Evolutionary conservation across 176 grass and related monocot species (phyloP), one percentile per base, ranked within the genome.

Genomic region (Hyparrhenia diplandra): DNA sequence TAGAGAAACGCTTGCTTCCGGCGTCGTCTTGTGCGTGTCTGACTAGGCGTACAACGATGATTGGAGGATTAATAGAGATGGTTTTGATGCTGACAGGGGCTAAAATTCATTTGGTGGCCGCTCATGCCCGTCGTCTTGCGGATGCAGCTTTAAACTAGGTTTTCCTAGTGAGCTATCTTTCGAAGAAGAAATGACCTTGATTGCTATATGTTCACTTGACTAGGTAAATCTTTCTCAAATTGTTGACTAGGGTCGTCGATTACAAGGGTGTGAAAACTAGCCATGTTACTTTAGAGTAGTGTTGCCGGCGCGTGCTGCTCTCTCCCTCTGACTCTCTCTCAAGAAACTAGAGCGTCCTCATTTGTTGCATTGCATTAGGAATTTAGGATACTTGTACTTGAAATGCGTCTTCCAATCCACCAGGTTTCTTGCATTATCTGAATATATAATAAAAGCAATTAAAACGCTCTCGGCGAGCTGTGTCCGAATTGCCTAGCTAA

Each of bases 121-220:
- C 82, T 88, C 75, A 49, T 80, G 41, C 23, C 12, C 76, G 70
- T 85, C 82, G 55, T 80, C 69, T 70, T 63, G 82, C 27, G 45
- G 10, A 2, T 13, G 2, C 11, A 28, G 9, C 42, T 10, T 73
- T 83, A 78, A 78, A 83, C 1, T 67, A 83, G 34, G 35, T 46
- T 88, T 71, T 72, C 57, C 27, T 5, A 41, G 66, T 54, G 6
- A 65, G 23, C 30, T 31, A 51, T 18, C 23, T 52, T 52, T 52
- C 49, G 49, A 52, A 52, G 49, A 51, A 70, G 18, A 64, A 77
- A n/a, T n/a, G 13, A 29, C 13, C 23, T 36, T 41, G 25, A 52
- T 52, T 52, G 49, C 10, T n/a, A 8, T 21, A 5, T 65, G 43
- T 49, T 49, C 45, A 49, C 45, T 49, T 49, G 45, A 49, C 45